These are phyloP conservation scores for Raphanus raphanistrum DNA, from an alignment of 345 rosid species.

Conservation along the genomic window DNA sequence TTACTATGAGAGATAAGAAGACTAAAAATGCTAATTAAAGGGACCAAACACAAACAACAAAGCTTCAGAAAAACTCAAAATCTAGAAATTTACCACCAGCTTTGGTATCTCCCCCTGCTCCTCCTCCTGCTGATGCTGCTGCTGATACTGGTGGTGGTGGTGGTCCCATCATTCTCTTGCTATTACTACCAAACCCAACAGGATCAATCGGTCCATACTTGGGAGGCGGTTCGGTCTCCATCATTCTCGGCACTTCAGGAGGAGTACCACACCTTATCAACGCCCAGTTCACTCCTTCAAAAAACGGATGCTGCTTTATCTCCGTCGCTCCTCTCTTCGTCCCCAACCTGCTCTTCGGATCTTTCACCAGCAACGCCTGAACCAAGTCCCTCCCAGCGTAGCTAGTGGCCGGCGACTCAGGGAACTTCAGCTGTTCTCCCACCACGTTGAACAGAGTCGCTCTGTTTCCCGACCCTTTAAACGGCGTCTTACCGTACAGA, in stretches of 20 bases:
- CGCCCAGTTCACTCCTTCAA: slow-evolving; percentile 98
- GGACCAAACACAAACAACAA: slow-evolving; percentile 28
- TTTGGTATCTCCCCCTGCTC: slow-evolving; percentile 46
- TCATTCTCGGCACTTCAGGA: slow-evolving; percentile 86
- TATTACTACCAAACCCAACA: slow-evolving; percentile 66
- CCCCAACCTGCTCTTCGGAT: slow-evolving; percentile 89
- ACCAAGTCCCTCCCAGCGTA: slow-evolving; percentile 86
- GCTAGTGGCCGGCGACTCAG: slow-evolving; percentile 85
- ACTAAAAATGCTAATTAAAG: slow-evolving; percentile 23
- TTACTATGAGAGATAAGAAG: not conserved
- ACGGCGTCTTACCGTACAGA: slow-evolving; percentile 85
- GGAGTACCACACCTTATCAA: slow-evolving; percentile 95
- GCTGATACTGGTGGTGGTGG: slow-evolving; percentile 29
- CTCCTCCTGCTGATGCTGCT: not conserved
- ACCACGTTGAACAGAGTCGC: slow-evolving; percentile 94
- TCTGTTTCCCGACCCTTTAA: slow-evolving; percentile 92
- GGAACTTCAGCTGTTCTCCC: slow-evolving; percentile 86
- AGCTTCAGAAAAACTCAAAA: slow-evolving; percentile 85
- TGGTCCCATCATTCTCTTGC: slow-evolving; percentile 58
- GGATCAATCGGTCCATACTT: slow-evolving; percentile 66
- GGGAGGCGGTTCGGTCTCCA: slow-evolving; percentile 67
- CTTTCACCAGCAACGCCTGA: slow-evolving; percentile 81
- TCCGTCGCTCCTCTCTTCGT: slow-evolving; percentile 97
- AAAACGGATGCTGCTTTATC: slow-evolving; percentile 95
- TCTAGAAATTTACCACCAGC: slow-evolving; percentile 91